Evolutionary conservation across 2,329 filamentous ascomycete genomes (phyloP).

Genomic region (Pseudogymnoascus sp.): DNA sequence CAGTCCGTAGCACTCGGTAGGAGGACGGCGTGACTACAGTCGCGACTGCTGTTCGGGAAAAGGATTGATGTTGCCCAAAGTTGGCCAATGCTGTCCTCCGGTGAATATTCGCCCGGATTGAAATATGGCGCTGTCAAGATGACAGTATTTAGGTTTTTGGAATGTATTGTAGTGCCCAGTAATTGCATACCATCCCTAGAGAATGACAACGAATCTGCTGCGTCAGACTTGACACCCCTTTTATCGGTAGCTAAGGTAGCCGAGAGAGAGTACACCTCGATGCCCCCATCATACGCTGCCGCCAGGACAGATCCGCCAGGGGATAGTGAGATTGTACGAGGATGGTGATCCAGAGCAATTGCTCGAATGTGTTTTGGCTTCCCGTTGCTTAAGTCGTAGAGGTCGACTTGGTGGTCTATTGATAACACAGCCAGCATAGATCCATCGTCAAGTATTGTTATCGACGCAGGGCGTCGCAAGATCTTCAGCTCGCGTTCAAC

Average conservation of each 20-base stretch:
- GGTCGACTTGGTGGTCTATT: slow-evolving; percentile 73
- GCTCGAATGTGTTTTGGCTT: slow-evolving; percentile 67
- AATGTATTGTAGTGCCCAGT: slow-evolving; percentile 64
- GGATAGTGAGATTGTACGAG: slow-evolving; percentile 71
- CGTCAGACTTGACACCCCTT: slow-evolving; percentile 70
- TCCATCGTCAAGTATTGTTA: slow-evolving; percentile 73
- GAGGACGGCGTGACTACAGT: slow-evolving; percentile 70
- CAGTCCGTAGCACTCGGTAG: slow-evolving; percentile 41
- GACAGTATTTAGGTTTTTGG: slow-evolving; percentile 60
- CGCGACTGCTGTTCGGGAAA: slow-evolving; percentile 72
- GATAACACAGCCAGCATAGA: slow-evolving; percentile 71
- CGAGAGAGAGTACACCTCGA: slow-evolving; percentile 74
- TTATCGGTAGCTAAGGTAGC: slow-evolving; percentile 58
- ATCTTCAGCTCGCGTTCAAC: slow-evolving; percentile 77
- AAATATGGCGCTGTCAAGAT: slow-evolving; percentile 75
- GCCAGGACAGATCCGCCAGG: slow-evolving; percentile 76
- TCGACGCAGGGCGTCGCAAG: slow-evolving; percentile 63
- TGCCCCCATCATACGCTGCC: slow-evolving; percentile 79
- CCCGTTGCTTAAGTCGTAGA: slow-evolving; percentile 64
- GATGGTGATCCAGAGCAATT: slow-evolving; percentile 69
- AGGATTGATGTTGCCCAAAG: slow-evolving; percentile 83
- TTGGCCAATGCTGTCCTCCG: slow-evolving; percentile 61
- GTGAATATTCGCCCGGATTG: slow-evolving; percentile 59
- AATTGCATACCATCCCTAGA: slow-evolving; percentile 73
- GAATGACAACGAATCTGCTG: slow-evolving; percentile 66